Evolutionary conservation across 2,329 filamentous ascomycete species (phyloP).

Genomic region (Apiospora hydei): DNA sequence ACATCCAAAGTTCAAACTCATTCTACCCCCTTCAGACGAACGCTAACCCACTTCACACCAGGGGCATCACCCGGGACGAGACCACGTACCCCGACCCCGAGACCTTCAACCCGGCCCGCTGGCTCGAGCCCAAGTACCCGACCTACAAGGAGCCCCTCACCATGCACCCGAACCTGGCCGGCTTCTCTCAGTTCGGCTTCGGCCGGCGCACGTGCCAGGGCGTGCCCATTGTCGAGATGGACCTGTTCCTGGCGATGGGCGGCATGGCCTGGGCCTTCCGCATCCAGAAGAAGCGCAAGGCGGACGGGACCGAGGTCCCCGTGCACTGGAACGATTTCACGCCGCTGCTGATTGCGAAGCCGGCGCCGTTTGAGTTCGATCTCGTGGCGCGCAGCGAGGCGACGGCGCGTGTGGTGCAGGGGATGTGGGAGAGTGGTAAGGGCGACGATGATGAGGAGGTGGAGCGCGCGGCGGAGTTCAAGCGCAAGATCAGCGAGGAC

Average conservation of each 20-base stretch:
- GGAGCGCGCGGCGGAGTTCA: constrained; percentile 26
- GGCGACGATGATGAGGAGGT: constrained; percentile 43
- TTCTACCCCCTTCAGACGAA: constrained; percentile 27
- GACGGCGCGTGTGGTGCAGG: constrained; percentile 36
- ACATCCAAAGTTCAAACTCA: neutral
- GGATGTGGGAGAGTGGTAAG: constrained; percentile 47
- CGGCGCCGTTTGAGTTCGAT: constrained; percentile 48
- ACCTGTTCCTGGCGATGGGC: constrained; percentile 49
- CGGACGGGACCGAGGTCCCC: constrained; percentile 40
- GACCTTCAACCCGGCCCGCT: constrained; percentile 49
- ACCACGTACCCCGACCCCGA: constrained; percentile 47
- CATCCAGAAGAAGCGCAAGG: constrained; percentile 39
- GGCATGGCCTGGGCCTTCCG: constrained; percentile 47
- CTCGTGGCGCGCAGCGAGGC: constrained; percentile 38
- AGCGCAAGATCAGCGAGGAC: neutral
- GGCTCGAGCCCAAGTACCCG: constrained; percentile 46
- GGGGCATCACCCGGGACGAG: constrained; percentile 55
- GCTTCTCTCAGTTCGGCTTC: constrained; percentile 59
- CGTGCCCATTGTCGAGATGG: constrained; percentile 49
- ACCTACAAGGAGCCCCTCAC: constrained; percentile 50
- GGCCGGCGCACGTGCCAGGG: constrained; percentile 58
- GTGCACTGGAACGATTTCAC: constrained; percentile 55
- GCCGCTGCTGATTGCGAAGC: constrained; percentile 54
- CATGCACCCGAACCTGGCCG: constrained; percentile 47
- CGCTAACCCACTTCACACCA: constrained; percentile 32